These are phyloP conservation scores for Ettlia oleoabundans DNA, from an alignment of 139 green algal species.

Conservation along the genomic window DNA sequence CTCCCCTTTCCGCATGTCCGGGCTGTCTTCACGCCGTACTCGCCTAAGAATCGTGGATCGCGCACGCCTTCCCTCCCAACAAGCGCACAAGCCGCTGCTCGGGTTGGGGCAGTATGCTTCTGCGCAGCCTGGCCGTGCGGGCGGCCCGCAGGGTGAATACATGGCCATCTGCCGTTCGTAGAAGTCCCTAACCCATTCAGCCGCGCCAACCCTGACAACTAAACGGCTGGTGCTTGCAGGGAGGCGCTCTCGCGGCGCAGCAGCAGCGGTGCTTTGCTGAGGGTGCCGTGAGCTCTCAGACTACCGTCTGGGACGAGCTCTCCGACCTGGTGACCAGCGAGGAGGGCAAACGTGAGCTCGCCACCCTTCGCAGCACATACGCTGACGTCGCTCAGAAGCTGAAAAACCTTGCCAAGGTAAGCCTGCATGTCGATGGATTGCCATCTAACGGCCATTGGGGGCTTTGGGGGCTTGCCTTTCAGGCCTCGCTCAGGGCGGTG, in stretches of 20 bases:
- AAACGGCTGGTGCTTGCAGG: neutral
- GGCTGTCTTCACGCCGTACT: no score
- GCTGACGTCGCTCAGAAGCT: slow-evolving; percentile 39
- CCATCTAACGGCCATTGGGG: no score
- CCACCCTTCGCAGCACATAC: slow-evolving; percentile 44
- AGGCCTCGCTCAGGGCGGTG: no score
- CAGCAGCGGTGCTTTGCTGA: slow-evolving; percentile 49
- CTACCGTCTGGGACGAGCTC: slow-evolving; percentile 53
- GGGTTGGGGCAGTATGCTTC: no score
- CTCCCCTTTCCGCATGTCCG: no score
- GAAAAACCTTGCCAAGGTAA: slow-evolving; percentile 3
- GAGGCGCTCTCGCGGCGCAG: slow-evolving; percentile 16
- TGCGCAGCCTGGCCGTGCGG: slow-evolving; percentile 17
- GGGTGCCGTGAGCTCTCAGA: slow-evolving; percentile 41
- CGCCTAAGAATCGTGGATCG: no score
- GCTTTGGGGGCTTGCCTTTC: no score
- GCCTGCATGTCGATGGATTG: no score
- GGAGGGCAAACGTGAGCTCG: slow-evolving; percentile 54
- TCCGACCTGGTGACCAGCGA: slow-evolving; percentile 42
- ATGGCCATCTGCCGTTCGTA: neutral
- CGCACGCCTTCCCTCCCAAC: no score
- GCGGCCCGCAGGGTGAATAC: slow-evolving; percentile 24
- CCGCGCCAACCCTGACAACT: neutral
- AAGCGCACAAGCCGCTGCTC: no score
- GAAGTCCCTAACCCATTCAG: neutral